phyloP scores from a whole-genome alignment of 192 early-diverging fungal genomes.

The Backusella parvicylindrica region DNA sequence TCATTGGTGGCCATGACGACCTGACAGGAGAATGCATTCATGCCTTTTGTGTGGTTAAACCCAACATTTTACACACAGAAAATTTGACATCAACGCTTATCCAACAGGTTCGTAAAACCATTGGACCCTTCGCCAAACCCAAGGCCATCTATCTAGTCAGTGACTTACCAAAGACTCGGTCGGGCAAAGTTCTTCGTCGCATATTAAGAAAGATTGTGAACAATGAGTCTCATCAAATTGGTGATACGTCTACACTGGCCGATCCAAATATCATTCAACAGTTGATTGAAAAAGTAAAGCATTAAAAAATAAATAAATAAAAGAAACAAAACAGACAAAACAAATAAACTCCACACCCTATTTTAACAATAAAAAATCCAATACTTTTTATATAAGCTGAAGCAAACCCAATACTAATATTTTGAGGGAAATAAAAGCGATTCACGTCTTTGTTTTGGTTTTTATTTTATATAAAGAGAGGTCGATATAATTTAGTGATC shows the following conservation, averaged over 20 bases:
- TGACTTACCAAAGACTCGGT: constrained; percentile 94
- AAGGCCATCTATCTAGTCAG: constrained; percentile 80
- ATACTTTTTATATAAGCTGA: neutral
- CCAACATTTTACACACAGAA: constrained; percentile 38
- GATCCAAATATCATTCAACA: constrained; percentile 4
- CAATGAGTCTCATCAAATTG: constrained; percentile 78
- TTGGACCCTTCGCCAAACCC: constrained; percentile 92
- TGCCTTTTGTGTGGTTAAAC: constrained; percentile 81
- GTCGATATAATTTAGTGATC: constrained; percentile 28
- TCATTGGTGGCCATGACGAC: constrained; percentile 84
- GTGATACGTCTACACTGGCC: constrained; percentile 32
- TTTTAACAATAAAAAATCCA: neutral
- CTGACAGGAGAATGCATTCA: constrained; percentile 90
- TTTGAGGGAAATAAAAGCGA: constrained; percentile 6
- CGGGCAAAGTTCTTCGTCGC: constrained; percentile 95
- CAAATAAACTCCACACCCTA: neutral
- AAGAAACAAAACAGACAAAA: neutral
- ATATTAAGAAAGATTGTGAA: constrained; percentile 92
- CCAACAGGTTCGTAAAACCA: constrained; percentile 78
- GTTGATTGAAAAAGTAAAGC: neutral
- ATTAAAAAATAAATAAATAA: neutral
- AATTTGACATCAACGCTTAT: constrained; percentile 60
- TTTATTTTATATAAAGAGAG: neutral
- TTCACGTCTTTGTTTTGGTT: neutral
- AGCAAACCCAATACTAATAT: neutral